Conservation (phyloP, 2,329 filamentous ascomycete species). For the Seiridium cupressi region DNA sequence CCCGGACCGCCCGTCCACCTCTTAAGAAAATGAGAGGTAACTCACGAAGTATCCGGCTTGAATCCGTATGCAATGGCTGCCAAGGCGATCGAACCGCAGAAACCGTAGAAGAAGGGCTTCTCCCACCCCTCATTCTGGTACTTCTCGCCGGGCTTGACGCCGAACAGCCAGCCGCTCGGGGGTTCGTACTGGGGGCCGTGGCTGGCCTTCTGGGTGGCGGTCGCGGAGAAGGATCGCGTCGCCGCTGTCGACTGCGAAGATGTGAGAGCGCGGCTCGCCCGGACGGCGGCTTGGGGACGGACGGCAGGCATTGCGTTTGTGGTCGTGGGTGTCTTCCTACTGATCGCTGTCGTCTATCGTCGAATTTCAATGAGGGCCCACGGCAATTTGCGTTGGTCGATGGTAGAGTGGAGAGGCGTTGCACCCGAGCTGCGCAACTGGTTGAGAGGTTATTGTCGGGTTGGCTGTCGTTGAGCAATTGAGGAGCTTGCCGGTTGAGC, state of each 20-base stretch:
- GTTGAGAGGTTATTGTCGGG: not conserved
- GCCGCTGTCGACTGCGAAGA: slow-evolving; percentile 9
- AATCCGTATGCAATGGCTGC: slow-evolving; percentile 83
- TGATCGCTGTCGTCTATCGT: no score
- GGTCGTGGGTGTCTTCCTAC: not conserved
- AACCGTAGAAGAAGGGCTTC: slow-evolving; percentile 78
- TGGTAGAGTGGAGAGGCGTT: slow-evolving; percentile 7
- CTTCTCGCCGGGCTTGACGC: slow-evolving; percentile 93
- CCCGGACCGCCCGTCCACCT: not conserved
- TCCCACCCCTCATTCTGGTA: slow-evolving; percentile 97
- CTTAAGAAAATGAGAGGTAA: slow-evolving; percentile 29
- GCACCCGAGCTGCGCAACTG: not conserved
- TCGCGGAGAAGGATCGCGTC: slow-evolving; percentile 42
- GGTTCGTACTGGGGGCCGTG: slow-evolving; percentile 84
- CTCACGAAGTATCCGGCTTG: slow-evolving; percentile 98
- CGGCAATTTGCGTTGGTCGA: not conserved
- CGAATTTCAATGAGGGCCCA: no score
- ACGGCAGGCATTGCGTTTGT: slow-evolving; percentile 24
- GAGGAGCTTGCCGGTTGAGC: slow-evolving; percentile 2
- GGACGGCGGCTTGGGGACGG: slow-evolving; percentile 24
- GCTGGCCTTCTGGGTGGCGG: slow-evolving; percentile 42
- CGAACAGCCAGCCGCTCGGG: slow-evolving; percentile 88
- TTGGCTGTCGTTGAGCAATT: slow-evolving; percentile 4
- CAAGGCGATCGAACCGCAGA: slow-evolving; percentile 73
- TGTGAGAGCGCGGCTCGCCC: slow-evolving; percentile 24